Evolutionary conservation across 169 alveolate species (phyloP).

Genomic region (Theileria annulata): DNA sequence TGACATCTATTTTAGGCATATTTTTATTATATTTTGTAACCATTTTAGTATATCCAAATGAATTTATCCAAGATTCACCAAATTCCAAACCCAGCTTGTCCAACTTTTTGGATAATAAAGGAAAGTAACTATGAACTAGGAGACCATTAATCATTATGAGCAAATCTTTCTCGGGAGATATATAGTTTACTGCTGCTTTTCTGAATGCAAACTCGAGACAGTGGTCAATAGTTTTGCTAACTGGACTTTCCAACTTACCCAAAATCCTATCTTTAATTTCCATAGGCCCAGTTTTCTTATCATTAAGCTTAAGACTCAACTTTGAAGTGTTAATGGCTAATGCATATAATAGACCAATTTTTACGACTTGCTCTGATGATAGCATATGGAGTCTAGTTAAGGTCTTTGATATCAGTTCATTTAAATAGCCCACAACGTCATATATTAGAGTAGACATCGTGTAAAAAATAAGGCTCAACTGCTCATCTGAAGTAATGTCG

Average conservation of each 20-base stretch:
- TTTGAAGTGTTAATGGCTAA: constrained; percentile 12
- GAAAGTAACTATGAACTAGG: neutral
- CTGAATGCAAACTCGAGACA: constrained; percentile 36
- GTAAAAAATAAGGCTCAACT: neutral
- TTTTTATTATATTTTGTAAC: neutral
- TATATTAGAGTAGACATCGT: constrained; percentile 22
- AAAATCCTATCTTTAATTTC: neutral
- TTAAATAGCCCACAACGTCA: constrained; percentile 39
- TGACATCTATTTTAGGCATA: neutral
- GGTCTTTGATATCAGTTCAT: constrained; percentile 30
- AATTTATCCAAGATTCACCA: neutral
- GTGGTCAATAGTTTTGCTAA: constrained; percentile 24
- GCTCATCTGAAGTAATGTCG: constrained; percentile 11
- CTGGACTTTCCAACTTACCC: constrained; percentile 21
- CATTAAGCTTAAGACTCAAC: neutral
- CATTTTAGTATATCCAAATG: neutral
- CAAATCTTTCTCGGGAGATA: constrained; percentile 1
- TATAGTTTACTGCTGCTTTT: neutral
- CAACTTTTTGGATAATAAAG: constrained; percentile 2
- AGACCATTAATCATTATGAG: constrained; percentile 5
- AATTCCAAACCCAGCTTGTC: neutral
- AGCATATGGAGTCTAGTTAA: constrained; percentile 40
- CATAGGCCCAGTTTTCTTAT: constrained; percentile 11
- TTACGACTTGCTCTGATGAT: neutral
- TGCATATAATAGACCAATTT: constrained; percentile 58